phyloP scores from a whole-genome alignment of 208 protist species.

The Trypanosoma congolense region DNA sequence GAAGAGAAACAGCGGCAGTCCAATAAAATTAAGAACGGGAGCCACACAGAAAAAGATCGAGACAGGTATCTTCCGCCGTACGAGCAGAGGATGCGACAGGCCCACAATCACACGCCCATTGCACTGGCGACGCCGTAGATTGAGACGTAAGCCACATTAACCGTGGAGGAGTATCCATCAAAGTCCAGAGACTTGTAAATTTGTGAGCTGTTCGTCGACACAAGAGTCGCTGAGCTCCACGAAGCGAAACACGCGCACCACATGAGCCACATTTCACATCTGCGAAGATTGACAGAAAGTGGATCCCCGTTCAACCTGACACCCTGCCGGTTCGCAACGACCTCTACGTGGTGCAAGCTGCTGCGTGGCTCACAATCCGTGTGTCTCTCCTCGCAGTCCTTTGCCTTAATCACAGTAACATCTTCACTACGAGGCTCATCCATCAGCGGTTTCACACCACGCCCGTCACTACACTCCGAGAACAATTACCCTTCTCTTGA shows the following conservation, averaged over 20 bases:
- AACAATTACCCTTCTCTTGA: too few species aligned
- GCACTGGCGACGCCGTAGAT: constrained; percentile 76
- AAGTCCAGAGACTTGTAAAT: constrained; percentile 66
- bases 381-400: not conserved
- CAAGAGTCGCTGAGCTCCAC: constrained; percentile 73
- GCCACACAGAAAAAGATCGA: constrained; percentile 39
- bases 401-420: too few species aligned
- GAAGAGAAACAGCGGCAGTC: constrained; percentile 55
- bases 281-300: constrained; percentile 45
- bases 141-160: constrained; percentile 75
- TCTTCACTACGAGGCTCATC: too few species aligned
- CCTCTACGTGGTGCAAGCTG: not conserved
- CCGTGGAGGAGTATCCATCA: constrained; percentile 48
- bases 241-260: constrained; percentile 74
- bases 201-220: constrained; percentile 71
- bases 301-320: constrained; percentile 38
- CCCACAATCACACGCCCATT: constrained; percentile 70
- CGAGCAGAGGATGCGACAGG: constrained; percentile 34
- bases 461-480: too few species aligned
- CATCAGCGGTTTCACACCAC: too few species aligned
- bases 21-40: constrained; percentile 57
- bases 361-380: too few species aligned
- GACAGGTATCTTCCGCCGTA: constrained; percentile 32
- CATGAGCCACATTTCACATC: constrained; percentile 74
- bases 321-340: not conserved